These are phyloP conservation scores for Hansenula anomala DNA, from an alignment of 1,139 yeast species.

Conservation along the genomic window DNA sequence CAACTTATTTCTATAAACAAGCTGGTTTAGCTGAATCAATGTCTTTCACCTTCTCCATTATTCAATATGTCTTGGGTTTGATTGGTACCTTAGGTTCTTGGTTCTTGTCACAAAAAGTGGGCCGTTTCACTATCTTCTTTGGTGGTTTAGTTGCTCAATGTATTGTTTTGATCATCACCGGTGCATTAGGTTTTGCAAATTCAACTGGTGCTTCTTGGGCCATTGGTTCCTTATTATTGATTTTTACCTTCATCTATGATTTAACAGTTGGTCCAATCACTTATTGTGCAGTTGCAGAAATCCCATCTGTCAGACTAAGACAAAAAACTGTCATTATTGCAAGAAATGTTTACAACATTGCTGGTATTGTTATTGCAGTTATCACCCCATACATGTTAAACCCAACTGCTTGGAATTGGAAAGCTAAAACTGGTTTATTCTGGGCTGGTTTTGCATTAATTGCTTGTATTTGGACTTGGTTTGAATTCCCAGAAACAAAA, in stretches of 20 bases:
- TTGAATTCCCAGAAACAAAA: slow-evolving; percentile 39
- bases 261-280: slow-evolving; percentile 32
- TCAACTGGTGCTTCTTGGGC: slow-evolving; percentile 20
- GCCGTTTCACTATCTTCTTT: slow-evolving; percentile 29
- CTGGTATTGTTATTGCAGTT: slow-evolving; percentile 26
- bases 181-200: slow-evolving; percentile 26
- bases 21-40: slow-evolving; percentile 28
- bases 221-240: slow-evolving; percentile 26
- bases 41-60: slow-evolving; percentile 29
- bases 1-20: slow-evolving; percentile 32
- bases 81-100: slow-evolving; percentile 27
- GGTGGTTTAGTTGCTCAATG: slow-evolving; percentile 26
- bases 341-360: slow-evolving; percentile 30
- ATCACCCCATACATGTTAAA: slow-evolving; percentile 41
- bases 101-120: slow-evolving; percentile 22
- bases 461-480: slow-evolving; percentile 35
- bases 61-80: slow-evolving; percentile 28
- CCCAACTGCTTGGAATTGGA: slow-evolving; percentile 43
- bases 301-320: slow-evolving; percentile 34
- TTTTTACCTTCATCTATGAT: slow-evolving; percentile 30
- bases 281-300: slow-evolving; percentile 36
- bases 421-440: slow-evolving; percentile 29
- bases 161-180: slow-evolving; percentile 26
- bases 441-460: slow-evolving; percentile 23
- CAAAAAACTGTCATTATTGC: slow-evolving; percentile 35